These are phyloP conservation scores for Fusarium bulbicola DNA, from an alignment of 2,329 filamentous ascomycete species.

Conservation along the genomic window DNA sequence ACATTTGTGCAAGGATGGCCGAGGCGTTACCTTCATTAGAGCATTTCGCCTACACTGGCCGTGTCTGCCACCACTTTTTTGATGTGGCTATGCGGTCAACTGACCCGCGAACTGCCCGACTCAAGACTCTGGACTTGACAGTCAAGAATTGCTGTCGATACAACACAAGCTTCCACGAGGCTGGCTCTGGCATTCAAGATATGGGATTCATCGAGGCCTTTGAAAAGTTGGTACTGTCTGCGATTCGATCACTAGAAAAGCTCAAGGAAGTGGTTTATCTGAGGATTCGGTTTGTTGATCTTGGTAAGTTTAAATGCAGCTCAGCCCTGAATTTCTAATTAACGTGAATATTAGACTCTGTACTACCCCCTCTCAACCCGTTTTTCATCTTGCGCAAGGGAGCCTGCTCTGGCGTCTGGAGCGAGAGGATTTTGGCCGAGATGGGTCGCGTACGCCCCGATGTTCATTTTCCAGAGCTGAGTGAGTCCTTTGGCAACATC, in stretches of 20 bases:
- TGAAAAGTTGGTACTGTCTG: constrained; percentile 72
- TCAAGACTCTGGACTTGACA: constrained; percentile 75
- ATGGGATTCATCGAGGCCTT: constrained; percentile 77
- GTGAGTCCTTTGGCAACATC: constrained; percentile 70
- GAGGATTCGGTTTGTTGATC: constrained; percentile 78
- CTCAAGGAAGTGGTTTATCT: constrained; percentile 70
- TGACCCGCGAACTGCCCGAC: constrained; percentile 57
- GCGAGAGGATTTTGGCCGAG: constrained; percentile 69
- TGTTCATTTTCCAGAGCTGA: constrained; percentile 68
- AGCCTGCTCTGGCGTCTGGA: constrained; percentile 76
- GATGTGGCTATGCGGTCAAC: constrained; percentile 62
- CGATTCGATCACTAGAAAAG: constrained; percentile 66
- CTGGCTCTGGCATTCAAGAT: constrained; percentile 75
- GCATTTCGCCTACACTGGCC: constrained; percentile 76
- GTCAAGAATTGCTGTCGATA: constrained; percentile 78
- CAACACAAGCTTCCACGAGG: constrained; percentile 65
- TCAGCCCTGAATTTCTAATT: constrained; percentile 6
- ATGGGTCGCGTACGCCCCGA: constrained; percentile 67
- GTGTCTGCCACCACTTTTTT: constrained; percentile 76
- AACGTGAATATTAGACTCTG: constrained; percentile 63
- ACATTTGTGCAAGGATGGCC: constrained; percentile 73
- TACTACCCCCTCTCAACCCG: constrained; percentile 75
- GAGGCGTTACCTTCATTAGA: constrained; percentile 69
- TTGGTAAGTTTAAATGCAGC: constrained; percentile 58
- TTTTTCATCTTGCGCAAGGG: constrained; percentile 73